Evolutionary conservation across 2,329 filamentous ascomycete species (phyloP), one percentile per base, ranked within the genome.

Genomic region (Samsoniella hepiali): DNA sequence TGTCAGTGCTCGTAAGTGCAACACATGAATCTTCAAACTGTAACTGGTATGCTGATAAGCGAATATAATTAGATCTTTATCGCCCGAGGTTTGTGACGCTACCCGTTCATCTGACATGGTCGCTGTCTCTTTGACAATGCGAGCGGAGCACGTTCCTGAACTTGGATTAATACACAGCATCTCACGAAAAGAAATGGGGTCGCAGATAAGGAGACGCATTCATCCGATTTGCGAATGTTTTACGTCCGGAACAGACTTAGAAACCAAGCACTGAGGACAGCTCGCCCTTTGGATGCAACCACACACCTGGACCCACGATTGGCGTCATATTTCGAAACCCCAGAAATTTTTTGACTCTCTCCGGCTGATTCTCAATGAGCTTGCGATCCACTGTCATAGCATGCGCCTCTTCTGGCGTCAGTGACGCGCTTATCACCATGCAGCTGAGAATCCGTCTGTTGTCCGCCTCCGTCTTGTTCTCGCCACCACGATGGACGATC

Each of bases 231-330:
- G 13, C 10, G 22, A 22, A 15, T 5, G 11, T 40, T 13, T 11
- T 5, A 40, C 38, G 15, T 40, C 2, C 38, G 15, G 9, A 38
- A 40, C 13, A 40, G 38, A 71, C 88, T 40, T 11, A 40, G 10
- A 40, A 40, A 13, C 55, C 55, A 10, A 58, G 55, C 34, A 44
- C 38, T 2, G 32, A 40, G 36, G 55, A 58, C 36, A 54, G 27
- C 55, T 38, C 47, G 22, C 47, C 56, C 17, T 17, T 60, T n/a
- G 55, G 54, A 36, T 64, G 51, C 29, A 62, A 47, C 63, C 63
- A 64, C 6, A 64, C 53, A 40, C 56, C 47, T 3, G 59, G 58
- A 17, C 63, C 63, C 11, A 62, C 22, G 6, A 40, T 50, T 8
- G 63, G 47, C 17, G 22, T 58, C 29, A 62, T 53, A 2, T 45